A percentile compares a stretch with the other conserved stretches of the same genome.
phyloP scores from a whole-genome alignment of 2,329 filamentous ascomycete species.

The Penicillium freii region DNA sequence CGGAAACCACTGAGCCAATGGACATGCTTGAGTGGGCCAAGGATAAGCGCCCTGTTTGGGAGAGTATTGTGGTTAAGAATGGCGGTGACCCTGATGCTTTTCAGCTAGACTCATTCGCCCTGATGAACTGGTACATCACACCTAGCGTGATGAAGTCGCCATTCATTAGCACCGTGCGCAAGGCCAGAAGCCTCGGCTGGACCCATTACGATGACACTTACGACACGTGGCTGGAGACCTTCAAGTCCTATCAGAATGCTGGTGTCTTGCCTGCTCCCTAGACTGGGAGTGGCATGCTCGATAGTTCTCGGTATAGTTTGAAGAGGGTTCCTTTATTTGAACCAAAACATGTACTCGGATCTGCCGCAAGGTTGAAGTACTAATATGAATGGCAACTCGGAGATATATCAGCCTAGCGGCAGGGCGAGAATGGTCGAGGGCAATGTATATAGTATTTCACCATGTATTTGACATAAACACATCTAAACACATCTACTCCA shows the following conservation, averaged over 20 bases:
- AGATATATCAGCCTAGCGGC: not conserved
- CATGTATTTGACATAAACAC: not conserved
- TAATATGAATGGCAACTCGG: not conserved
- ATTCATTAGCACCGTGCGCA: not conserved
- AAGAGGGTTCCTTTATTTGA: not conserved
- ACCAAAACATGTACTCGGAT: not conserved
- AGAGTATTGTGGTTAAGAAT: not conserved
- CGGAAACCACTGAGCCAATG: not conserved
- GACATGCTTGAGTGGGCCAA: not conserved
- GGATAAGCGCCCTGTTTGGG: not conserved
- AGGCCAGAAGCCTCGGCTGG: not conserved
- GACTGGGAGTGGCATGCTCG: not conserved
- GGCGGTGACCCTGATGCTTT: not conserved
- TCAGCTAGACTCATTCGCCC: not conserved
- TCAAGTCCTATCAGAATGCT: not conserved
- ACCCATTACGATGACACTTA: not conserved
- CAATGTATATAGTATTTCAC: not conserved
- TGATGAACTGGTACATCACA: not conserved
- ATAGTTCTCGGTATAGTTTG: not conserved
- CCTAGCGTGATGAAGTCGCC: not conserved
- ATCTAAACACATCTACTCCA: conserved; percentile 2
- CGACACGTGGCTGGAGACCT: not conserved
- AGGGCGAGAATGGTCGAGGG: not conserved
- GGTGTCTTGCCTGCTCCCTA: not conserved
- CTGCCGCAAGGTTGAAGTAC: not conserved